Base-by-base conservation (phyloP, 2,329 filamentous ascomycete genomes). In the Hyphodiscus sp. region DNA sequence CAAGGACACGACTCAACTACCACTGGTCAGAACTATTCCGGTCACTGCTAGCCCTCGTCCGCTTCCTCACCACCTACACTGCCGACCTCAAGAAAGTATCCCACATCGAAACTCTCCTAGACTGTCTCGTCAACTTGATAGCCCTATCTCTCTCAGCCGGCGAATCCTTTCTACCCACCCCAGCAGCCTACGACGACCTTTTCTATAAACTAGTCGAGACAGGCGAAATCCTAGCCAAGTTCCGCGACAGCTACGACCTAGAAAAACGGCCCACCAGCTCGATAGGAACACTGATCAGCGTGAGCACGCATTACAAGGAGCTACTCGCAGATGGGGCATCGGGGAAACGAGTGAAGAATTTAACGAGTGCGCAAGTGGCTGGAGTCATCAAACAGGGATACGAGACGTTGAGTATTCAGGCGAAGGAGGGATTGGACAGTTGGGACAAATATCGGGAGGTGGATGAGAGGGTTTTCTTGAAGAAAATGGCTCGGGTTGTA, bases 131-230 rank as follows among this genome's bases (percentile, higher is more conserved):
- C 49, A 91, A 94, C 65, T 75, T 96, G 6, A 76, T 96, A 41
- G 89, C 89, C 1, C 79, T 96, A 41, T 88, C 89, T 1, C 77
- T 99, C 8, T 94, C 89, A 1, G 82, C 84, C 1, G 94, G 94
- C 7, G 94, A 97, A 68, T 85, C 87, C 2, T 97, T 99, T 71
- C 78, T 99, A 8, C 94, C 92, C 0, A 89, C 88, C 29, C 85
- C 91, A 0, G 81, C 87, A 18, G 85, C 89, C 1, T 97, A 97
- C 70, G 94, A 99, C 64, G 94, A 99, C 66, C 77, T 99, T 0
- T 97, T 99, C 73, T 99, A 99, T 80, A 99, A 99, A 72, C 81
- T 97, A 1, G 91, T 97, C 23, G 94, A 99, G 71, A 88, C 86
- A 1, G 90, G 91, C 11, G 89, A 95, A 47, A 80, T 89, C 13